Conservation (phyloP, 2,329 filamentous ascomycete genomes). For the Westerdykella sp. region DNA sequence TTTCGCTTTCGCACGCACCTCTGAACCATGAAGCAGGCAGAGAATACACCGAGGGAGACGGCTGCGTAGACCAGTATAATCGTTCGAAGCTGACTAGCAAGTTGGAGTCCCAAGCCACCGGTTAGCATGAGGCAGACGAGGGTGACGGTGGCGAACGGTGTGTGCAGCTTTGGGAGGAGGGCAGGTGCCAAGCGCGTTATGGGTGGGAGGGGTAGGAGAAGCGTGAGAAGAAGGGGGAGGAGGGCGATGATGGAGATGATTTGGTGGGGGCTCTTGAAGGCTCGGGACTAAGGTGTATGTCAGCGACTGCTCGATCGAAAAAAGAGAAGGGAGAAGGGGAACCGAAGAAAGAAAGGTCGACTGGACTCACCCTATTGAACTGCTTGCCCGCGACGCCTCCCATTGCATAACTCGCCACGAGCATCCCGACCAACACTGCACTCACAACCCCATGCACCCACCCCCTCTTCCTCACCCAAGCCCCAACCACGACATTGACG, state of each 20-base stretch:
- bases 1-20: constrained; percentile 24
- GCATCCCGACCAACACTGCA: constrained; percentile 31
- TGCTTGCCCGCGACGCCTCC: constrained; percentile 39
- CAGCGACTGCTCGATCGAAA: constrained; percentile 1
- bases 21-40: constrained; percentile 16
- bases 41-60: constrained; percentile 18
- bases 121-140: constrained; percentile 25
- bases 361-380: constrained; percentile 35
- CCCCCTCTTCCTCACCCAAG: constrained; percentile 36
- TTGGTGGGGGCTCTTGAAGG: constrained; percentile 43
- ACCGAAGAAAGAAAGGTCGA: neutral
- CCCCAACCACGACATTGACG: constrained; percentile 31
- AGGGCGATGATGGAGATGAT: constrained; percentile 47
- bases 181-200: constrained; percentile 29
- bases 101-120: constrained; percentile 30
- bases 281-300: constrained; percentile 32
- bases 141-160: constrained; percentile 39
- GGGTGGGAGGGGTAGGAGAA: constrained; percentile 18
- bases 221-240: constrained; percentile 22
- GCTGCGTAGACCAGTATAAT: constrained; percentile 26
- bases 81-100: constrained; percentile 17
- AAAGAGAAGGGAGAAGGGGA: neutral
- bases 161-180: constrained; percentile 37
- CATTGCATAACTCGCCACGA: constrained; percentile 36
- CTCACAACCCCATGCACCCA: constrained; percentile 39